Conservation (phyloP, 2,329 filamentous ascomycete genomes). For the Monilinia fructicola region DNA sequence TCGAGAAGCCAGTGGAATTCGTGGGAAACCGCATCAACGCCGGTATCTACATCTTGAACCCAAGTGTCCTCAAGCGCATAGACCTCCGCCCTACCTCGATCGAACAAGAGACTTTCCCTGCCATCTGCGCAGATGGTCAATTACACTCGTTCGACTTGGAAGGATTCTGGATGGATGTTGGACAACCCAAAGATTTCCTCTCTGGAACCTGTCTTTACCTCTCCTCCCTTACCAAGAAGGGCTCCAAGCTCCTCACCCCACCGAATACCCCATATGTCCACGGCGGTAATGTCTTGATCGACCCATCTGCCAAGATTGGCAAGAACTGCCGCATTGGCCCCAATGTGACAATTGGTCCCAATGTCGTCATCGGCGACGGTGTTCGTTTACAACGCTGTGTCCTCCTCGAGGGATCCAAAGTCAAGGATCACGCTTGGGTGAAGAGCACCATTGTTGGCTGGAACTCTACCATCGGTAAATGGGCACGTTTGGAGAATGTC, state of each 20-base stretch:
- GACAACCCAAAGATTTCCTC: slow-evolving; percentile 97
- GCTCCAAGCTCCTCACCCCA: slow-evolving; percentile 78
- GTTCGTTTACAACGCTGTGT: slow-evolving; percentile 93
- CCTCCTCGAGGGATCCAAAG: slow-evolving; percentile 81
- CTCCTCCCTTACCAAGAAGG: slow-evolving; percentile 85
- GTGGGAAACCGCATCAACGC: slow-evolving; percentile 99
- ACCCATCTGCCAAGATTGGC: slow-evolving; percentile 91
- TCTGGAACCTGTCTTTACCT: slow-evolving; percentile 96
- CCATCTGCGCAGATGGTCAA: slow-evolving; percentile 84
- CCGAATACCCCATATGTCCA: slow-evolving; percentile 76
- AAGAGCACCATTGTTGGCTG: slow-evolving; percentile 98
- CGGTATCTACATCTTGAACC: slow-evolving; percentile 97
- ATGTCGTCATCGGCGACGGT: slow-evolving; percentile 89
- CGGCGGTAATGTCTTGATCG: slow-evolving; percentile 93
- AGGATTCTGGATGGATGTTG: slow-evolving; percentile 99
- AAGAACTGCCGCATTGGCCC: slow-evolving; percentile 98
- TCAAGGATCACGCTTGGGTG: slow-evolving; percentile 98
- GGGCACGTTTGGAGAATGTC: slow-evolving; percentile 96
- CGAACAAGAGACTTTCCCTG: slow-evolving; percentile 97
- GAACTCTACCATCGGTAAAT: slow-evolving; percentile 94
- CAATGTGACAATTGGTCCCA: slow-evolving; percentile 93
- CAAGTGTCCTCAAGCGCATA: slow-evolving; percentile 84
- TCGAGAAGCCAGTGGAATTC: slow-evolving; percentile 98
- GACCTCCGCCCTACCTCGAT: slow-evolving; percentile 96
- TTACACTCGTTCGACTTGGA: slow-evolving; percentile 96